Conservation (phyloP, 2,329 filamentous ascomycete genomes). For the Lithohypha guttulata region DNA sequence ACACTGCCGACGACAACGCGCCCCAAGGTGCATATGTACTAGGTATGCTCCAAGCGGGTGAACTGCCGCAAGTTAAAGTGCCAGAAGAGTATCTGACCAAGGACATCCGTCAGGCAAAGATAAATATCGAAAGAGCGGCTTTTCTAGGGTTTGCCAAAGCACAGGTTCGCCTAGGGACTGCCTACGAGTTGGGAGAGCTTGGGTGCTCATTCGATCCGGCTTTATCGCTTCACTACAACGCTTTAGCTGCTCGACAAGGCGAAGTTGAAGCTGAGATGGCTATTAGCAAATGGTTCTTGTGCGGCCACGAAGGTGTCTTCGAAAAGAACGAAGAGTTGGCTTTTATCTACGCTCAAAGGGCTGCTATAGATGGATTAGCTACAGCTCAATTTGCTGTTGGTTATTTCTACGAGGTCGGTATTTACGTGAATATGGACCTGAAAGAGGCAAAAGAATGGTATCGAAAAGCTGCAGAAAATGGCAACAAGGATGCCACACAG, state of each 20-base stretch:
- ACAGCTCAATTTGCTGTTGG: constrained; percentile 95
- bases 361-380: constrained; percentile 66
- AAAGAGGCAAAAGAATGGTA: constrained; percentile 83
- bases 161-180: constrained; percentile 92
- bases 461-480: constrained; percentile 73
- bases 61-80: constrained; percentile 80
- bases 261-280: constrained; percentile 90
- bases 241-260: constrained; percentile 80
- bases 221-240: constrained; percentile 89
- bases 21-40: constrained; percentile 92
- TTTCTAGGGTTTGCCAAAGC: constrained; percentile 94
- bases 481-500: constrained; percentile 76
- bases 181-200: constrained; percentile 86
- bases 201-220: constrained; percentile 92
- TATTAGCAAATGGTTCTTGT: constrained; percentile 97
- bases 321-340: constrained; percentile 92
- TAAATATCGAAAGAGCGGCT: constrained; percentile 92
- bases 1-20: constrained; percentile 87
- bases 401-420: constrained; percentile 95
- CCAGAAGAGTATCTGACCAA: constrained; percentile 61
- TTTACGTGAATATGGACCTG: constrained; percentile 74
- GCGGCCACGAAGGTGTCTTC: constrained; percentile 84
- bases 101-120: constrained; percentile 62
- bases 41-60: constrained; percentile 83
- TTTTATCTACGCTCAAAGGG: constrained; percentile 80